Conservation (phyloP, 768 basidiomycete species). For the Pholiota molesta region DNA sequence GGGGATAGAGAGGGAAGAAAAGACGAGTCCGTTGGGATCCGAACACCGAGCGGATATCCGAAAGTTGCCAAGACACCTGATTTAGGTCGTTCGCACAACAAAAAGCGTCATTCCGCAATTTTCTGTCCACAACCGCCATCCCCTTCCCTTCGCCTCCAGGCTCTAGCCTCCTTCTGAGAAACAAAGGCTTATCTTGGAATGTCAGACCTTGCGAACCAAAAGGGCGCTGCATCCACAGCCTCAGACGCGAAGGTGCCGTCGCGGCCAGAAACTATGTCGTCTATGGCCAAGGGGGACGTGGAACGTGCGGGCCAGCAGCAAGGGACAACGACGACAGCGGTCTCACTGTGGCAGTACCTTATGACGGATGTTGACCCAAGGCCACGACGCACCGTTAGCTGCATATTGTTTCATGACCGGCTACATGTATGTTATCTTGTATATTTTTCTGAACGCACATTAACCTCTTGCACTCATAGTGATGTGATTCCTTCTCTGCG, state of each 20-base stretch:
- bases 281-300: slow-evolving; percentile 18
- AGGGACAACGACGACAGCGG: not conserved
- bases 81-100: slow-evolving; percentile 13
- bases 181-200: not conserved
- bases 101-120: slow-evolving; percentile 13
- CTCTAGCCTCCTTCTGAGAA: not conserved
- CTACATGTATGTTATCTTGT: slow-evolving; percentile 52
- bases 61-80: slow-evolving; percentile 23
- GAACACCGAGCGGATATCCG: slow-evolving; percentile 23
- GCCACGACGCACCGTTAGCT: slow-evolving; percentile 55
- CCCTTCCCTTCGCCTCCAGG: not conserved
- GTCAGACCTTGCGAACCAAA: not conserved
- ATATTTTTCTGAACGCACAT: not conserved
- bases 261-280: slow-evolving; percentile 1
- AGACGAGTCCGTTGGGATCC: slow-evolving; percentile 14
- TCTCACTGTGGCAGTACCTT: slow-evolving; percentile 44
- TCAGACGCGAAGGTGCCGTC: not conserved
- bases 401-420: slow-evolving; percentile 82
- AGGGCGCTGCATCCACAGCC: not conserved
- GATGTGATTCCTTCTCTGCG: slow-evolving; percentile 71
- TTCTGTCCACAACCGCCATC: slow-evolving; percentile 7
- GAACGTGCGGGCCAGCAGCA: slow-evolving; percentile 15
- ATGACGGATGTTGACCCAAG: slow-evolving; percentile 53
- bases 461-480: slow-evolving; percentile 34
- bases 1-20: slow-evolving; percentile 22